Conservation (phyloP, 2,329 filamentous ascomycete genomes). For the Magnaporthiopsis poae region DNA sequence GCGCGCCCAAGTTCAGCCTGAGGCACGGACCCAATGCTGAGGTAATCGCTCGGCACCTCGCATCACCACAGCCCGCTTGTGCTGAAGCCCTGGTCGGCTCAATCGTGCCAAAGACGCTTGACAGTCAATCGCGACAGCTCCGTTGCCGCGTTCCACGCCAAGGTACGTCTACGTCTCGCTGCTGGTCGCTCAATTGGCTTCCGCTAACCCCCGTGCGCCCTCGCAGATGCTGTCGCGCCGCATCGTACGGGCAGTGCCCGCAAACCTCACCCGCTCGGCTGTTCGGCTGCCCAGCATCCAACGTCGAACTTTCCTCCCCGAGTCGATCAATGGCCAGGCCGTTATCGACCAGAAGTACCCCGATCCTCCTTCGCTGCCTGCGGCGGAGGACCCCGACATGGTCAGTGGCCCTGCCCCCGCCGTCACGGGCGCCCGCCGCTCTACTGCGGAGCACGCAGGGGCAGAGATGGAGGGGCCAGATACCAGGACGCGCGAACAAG, state of each 20-base stretch:
- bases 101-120: conserved; percentile 1
- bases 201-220: not conserved
- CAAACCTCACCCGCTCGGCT: conserved; percentile 18
- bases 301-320: conserved; percentile 47
- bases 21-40: conserved; percentile 11
- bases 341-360: conserved; percentile 44
- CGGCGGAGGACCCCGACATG: conserved; percentile 57
- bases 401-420: conserved; percentile 32
- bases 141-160: conserved; percentile 10
- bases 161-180: conserved; percentile 8
- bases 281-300: conserved; percentile 42
- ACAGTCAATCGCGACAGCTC: conserved; percentile 7
- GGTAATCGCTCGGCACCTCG: not conserved
- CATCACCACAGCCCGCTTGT: conserved; percentile 5
- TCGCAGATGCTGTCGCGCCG: conserved; percentile 50
- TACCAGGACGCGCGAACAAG: not conserved
- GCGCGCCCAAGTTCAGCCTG: conserved; percentile 13
- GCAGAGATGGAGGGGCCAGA: not conserved
- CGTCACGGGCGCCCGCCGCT: not conserved
- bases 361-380: conserved; percentile 36
- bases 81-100: not conserved
- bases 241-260: conserved; percentile 28
- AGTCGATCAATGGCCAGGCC: conserved; percentile 35
- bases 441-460: not conserved
- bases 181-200: not conserved